Evolutionary conservation across 2,329 filamentous ascomycete species (phyloP).

Genomic region (Atkinsonella hypoxylon): DNA sequence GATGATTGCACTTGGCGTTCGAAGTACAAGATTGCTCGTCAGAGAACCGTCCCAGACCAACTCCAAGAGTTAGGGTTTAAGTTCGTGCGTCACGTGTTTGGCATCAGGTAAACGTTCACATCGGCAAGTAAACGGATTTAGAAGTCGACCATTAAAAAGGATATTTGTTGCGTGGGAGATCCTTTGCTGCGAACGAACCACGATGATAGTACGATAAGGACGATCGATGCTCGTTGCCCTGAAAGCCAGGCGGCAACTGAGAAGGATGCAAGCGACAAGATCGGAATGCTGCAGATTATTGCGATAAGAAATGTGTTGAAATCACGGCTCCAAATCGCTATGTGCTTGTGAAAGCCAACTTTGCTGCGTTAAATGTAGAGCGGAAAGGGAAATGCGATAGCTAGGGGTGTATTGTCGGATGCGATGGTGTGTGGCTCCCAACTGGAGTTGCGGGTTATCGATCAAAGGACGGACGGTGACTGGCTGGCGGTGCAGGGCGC

Average conservation of each 20-base stretch:
- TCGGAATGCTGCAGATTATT: too few relatives aligned
- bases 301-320: too few relatives aligned
- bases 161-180: too few relatives aligned
- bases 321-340: not conserved
- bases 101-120: not conserved
- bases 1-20: not conserved
- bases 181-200: too few relatives aligned
- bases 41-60: too few relatives aligned
- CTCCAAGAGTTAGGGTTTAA: not conserved
- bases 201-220: too few relatives aligned
- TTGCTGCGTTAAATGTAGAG: not conserved
- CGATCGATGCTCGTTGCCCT: too few relatives aligned
- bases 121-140: not conserved
- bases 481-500: slow-evolving; percentile 5
- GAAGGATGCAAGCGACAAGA: too few relatives aligned
- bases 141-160: too few relatives aligned
- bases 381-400: not conserved
- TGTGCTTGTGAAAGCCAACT: not conserved
- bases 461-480: not conserved
- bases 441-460: slow-evolving; percentile 2
- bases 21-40: not conserved
- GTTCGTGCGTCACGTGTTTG: not conserved
- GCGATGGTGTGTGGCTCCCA: slow-evolving; percentile 1
- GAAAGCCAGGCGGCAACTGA: too few relatives aligned
- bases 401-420: slow-evolving; percentile 6